phyloP scores from a whole-genome alignment of 306 rosid genomes.

The Ammopiptanthus mongolicus region DNA sequence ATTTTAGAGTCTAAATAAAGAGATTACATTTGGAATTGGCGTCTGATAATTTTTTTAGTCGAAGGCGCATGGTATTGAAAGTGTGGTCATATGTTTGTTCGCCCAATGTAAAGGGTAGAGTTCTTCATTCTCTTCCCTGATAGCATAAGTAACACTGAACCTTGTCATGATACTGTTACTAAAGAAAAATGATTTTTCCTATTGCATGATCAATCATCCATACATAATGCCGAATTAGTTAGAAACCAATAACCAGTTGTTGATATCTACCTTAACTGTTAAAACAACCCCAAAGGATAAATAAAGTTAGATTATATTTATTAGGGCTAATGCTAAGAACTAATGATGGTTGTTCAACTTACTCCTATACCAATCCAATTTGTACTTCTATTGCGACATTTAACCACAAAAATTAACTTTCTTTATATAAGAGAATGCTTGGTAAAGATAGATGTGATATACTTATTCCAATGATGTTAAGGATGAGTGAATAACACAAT shows the following conservation, averaged over 20 bases:
- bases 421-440: neutral
- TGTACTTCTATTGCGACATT: neutral
- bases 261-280: neutral
- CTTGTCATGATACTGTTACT: neutral
- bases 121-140: too few relatives aligned
- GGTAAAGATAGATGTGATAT: neutral
- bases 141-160: neutral
- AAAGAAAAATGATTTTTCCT: neutral
- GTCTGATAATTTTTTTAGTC: neutral
- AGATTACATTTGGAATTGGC: neutral
- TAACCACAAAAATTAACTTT: neutral
- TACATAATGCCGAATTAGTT: neutral
- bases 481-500: neutral
- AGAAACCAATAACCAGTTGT: neutral
- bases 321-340: neutral
- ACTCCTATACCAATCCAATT: neutral
- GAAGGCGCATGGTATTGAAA: neutral
- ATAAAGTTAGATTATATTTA: neutral
- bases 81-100: neutral
- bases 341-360: neutral
- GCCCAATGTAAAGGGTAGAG: neutral
- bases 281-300: neutral
- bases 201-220: neutral
- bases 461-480: neutral
- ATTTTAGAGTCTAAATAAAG: neutral